Evolutionary conservation across 768 basidiomycete species (phyloP).

Genomic region (Tremella yokohamensis): DNA sequence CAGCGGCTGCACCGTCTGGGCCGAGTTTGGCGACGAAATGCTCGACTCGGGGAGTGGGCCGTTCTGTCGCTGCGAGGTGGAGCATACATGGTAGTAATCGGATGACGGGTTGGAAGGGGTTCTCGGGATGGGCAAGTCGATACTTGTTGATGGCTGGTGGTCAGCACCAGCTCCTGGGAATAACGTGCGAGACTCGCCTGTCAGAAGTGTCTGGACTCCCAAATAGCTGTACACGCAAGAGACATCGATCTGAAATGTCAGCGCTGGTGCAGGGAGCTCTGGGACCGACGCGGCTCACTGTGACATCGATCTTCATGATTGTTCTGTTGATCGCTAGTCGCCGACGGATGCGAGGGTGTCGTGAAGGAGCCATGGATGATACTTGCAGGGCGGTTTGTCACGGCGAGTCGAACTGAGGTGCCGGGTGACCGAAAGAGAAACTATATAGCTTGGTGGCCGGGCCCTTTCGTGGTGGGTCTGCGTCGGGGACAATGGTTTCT

Average conservation of each 20-base stretch:
- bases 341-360: no score
- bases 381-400: no score
- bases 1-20: constrained; percentile 55
- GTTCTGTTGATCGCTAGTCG: no score
- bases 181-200: background rate
- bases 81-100: constrained; percentile 58
- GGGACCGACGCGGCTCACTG: background rate
- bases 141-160: constrained; percentile 32
- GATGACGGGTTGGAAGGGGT: constrained; percentile 51
- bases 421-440: no score
- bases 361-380: no score
- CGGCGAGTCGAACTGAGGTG: no score
- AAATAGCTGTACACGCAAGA: background rate
- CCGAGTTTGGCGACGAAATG: constrained; percentile 54
- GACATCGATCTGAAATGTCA: background rate
- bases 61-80: constrained; percentile 51
- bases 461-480: no score
- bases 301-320: constrained; percentile 3
- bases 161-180: background rate
- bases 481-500: no score
- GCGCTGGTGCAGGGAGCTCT: background rate
- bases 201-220: background rate
- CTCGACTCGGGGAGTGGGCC: constrained; percentile 27
- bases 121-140: constrained; percentile 43
- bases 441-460: no score